These are phyloP conservation scores for Camellia granthamiana DNA, from an alignment of 148 eudicot genomes.

Conservation along the genomic window DNA sequence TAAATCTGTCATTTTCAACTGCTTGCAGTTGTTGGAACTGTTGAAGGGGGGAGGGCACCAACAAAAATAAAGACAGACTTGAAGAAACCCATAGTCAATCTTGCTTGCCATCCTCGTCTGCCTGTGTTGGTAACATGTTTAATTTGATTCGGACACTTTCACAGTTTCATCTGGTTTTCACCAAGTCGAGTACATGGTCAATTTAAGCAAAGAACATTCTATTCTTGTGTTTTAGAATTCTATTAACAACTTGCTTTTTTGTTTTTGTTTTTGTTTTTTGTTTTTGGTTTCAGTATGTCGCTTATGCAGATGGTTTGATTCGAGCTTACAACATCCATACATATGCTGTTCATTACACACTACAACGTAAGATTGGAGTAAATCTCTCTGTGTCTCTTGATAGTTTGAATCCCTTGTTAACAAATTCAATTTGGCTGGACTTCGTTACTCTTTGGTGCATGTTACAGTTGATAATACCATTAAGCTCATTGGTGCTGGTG, in stretches of 20 bases:
- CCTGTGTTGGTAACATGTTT: slow-evolving; percentile 70
- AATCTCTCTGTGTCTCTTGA: slow-evolving; percentile 11
- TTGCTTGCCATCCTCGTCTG: slow-evolving; percentile 98
- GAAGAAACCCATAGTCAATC: slow-evolving; percentile 96
- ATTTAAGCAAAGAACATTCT: neutral
- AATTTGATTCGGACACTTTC: neutral
- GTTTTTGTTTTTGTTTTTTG: neutral
- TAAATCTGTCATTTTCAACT: slow-evolving; percentile 18
- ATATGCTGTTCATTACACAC: slow-evolving; percentile 89
- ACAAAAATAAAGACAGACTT: slow-evolving; percentile 96
- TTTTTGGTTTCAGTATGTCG: slow-evolving; percentile 71
- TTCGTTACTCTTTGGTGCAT: slow-evolving; percentile 14
- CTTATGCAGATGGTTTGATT: slow-evolving; percentile 91
- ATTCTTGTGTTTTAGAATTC: neutral
- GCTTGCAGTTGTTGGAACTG: slow-evolving; percentile 88
- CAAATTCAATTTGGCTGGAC: slow-evolving; percentile 10
- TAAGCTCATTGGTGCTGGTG: slow-evolving; percentile 92
- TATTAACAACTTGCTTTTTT: neutral
- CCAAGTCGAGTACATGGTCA: neutral
- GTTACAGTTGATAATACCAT: slow-evolving; percentile 91
- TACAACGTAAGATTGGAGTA: slow-evolving; percentile 71
- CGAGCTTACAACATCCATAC: slow-evolving; percentile 96
- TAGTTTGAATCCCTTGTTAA: slow-evolving; percentile 10
- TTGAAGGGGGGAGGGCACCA: slow-evolving; percentile 95
- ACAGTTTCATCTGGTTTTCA: neutral